Percentiles rank a stretch among this genome's conserved stretches.
Conservation (phyloP, 1,139 yeast genomes). For the Yamadazyma epiphylla region DNA sequence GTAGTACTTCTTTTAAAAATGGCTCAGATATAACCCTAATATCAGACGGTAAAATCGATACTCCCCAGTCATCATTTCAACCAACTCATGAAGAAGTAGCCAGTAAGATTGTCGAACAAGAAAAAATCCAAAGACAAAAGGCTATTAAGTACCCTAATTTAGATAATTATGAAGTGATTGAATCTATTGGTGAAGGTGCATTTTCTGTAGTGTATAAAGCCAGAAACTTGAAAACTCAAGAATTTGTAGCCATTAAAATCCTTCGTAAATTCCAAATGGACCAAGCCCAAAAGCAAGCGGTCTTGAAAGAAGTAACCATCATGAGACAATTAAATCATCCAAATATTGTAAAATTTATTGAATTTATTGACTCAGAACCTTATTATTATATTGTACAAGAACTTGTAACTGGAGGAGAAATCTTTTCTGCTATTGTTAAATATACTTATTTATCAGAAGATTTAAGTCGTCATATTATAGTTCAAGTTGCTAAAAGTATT, state of each 20-base stretch:
- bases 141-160: slow-evolving; percentile 42
- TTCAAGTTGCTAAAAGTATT: slow-evolving; percentile 48
- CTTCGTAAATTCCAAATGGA: slow-evolving; percentile 56
- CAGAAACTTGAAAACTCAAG: slow-evolving; percentile 32
- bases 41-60: neutral
- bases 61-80: neutral
- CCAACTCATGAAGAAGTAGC: slow-evolving; percentile 47
- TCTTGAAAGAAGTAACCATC: slow-evolving; percentile 55
- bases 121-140: slow-evolving; percentile 34
- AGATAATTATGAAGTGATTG: slow-evolving; percentile 51
- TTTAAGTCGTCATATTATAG: slow-evolving; percentile 48
- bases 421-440: slow-evolving; percentile 53
- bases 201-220: slow-evolving; percentile 88
- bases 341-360: slow-evolving; percentile 45
- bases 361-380: slow-evolving; percentile 44
- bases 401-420: slow-evolving; percentile 52
- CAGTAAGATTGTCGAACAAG: slow-evolving; percentile 61
- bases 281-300: slow-evolving; percentile 49
- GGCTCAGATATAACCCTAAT: slow-evolving; percentile 5
- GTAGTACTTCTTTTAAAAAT: slow-evolving; percentile 1
- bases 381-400: slow-evolving; percentile 55
- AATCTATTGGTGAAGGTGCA: slow-evolving; percentile 89
- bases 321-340: slow-evolving; percentile 53
- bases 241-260: slow-evolving; percentile 67
- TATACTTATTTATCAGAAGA: slow-evolving; percentile 56